Base-by-base conservation (phyloP, 2,329 filamentous ascomycete species). In the Venturia effusa region DNA sequence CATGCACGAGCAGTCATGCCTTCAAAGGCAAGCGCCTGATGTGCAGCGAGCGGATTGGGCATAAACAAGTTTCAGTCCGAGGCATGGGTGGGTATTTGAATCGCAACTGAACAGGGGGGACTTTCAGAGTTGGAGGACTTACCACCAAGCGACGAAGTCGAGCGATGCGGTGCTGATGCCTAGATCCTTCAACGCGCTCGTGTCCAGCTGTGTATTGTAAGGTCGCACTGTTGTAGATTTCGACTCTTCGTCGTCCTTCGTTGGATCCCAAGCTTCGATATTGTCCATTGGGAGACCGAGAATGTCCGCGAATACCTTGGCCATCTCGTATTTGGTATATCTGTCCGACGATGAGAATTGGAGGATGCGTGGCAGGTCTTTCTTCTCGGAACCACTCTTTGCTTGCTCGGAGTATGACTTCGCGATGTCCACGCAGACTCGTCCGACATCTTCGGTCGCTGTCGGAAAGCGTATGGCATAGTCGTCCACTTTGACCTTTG, bases 291-390 rank as follows among this genome's bases (percentile, higher is more conserved):
- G 82, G 64, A 95, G 72, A 0, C 88, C 90, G 81, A 95, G 86
- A 65, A 96, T 90, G 39, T 91, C 85, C 4, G 85, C 88, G 71
- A 96, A 87, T 11, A 82, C 77, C 75, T 90, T 78, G 73, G 89
- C 92, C 64, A 97, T 96, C 74, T 93, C 86, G 74, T 92, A 95
- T 78, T 96, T 96, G 59, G 92, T 96, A 80, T 87, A 89, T 68
- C 81, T 84, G 69, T 96, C 89, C 75, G 96, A 90, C 57, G 90
- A 91, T 3, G 88, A 90, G 76, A 96, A 96, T 63, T 97, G 92
- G 22, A 96, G 80, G 54, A 92, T 83, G 34, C 72, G 77, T 0
- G 92, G 92, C 45, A 96, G 76, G 19, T 77, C 71, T 13, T 80
- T 76, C 43, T 82, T 78, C 13, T 6, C 22, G 8, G 51, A 8